Percentiles rank a stretch among this genome's conserved stretches.
phyloP scores from a whole-genome alignment of 805 yeast genomes.

The Ogataea parapolymorpha region DNA sequence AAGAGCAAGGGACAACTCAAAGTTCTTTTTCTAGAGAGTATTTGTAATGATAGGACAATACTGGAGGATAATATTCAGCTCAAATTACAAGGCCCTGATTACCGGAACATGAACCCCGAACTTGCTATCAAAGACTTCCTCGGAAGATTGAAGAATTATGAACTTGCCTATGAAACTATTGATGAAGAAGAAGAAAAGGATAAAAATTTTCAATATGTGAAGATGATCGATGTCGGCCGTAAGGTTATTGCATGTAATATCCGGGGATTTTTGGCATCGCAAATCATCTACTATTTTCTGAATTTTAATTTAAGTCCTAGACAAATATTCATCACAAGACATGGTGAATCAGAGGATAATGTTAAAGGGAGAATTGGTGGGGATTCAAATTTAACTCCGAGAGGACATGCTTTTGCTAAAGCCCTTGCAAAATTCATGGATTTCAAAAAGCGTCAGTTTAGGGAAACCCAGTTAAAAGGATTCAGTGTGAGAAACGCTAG shows the following conservation, averaged over 20 bases:
- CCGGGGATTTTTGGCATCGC: conserved; percentile 84
- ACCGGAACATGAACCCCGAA: conserved; percentile 78
- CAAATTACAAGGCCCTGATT: conserved; percentile 91
- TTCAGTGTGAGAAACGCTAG: conserved; percentile 26
- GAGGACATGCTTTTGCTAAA: conserved; percentile 73
- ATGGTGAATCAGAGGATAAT: conserved; percentile 89
- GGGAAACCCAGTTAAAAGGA: conserved; percentile 53
- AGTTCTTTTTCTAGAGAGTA: conserved; percentile 80
- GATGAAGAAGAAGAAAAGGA: conserved; percentile 67
- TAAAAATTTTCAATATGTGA: conserved; percentile 74
- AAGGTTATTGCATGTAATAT: conserved; percentile 91
- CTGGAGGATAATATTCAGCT: conserved; percentile 79
- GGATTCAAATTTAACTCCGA: conserved; percentile 71
- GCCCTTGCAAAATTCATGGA: conserved; percentile 75
- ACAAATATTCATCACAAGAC: conserved; percentile 93
- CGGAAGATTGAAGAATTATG: conserved; percentile 78
- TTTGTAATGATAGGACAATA: conserved; percentile 74
- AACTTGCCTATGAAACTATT: conserved; percentile 84
- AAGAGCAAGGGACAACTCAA: conserved; percentile 62
- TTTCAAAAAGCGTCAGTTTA: conserved; percentile 65
- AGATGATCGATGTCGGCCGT: conserved; percentile 94
- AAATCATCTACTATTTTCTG: conserved; percentile 83
- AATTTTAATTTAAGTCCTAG: conserved; percentile 86
- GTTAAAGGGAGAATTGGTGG: conserved; percentile 89
- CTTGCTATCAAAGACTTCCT: conserved; percentile 78